phyloP scores from a whole-genome alignment of 805 yeast species.

The Kazachstania taianensis region DNA sequence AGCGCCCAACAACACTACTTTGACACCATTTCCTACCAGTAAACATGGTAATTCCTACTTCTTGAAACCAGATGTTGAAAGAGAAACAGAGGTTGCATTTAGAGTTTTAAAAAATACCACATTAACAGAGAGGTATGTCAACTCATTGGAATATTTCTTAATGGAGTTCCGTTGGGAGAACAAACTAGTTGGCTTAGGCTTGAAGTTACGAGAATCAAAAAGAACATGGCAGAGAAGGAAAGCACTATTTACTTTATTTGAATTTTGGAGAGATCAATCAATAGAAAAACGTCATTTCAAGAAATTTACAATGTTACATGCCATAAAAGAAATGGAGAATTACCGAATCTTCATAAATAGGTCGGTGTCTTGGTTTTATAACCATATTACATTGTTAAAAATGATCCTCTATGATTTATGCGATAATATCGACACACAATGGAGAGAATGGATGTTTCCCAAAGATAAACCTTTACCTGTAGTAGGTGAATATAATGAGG shows the following conservation, averaged over 20 bases:
- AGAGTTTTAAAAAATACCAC: constrained; percentile 20
- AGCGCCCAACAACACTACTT: background rate
- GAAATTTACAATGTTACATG: constrained; percentile 25
- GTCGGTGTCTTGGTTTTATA: constrained; percentile 31
- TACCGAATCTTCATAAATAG: constrained; percentile 28
- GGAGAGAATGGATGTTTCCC: constrained; percentile 32
- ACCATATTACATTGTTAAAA: constrained; percentile 28
- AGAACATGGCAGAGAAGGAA: constrained; percentile 31
- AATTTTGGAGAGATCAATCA: constrained; percentile 31
- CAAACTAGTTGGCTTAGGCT: constrained; percentile 24
- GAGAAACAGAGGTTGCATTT: constrained; percentile 23
- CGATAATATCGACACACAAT: constrained; percentile 25
- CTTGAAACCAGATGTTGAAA: constrained; percentile 21
- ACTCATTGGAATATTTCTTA: constrained; percentile 27
- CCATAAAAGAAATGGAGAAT: constrained; percentile 31
- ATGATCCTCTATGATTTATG: constrained; percentile 29
- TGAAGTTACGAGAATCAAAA: constrained; percentile 27
- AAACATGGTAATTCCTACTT: constrained; percentile 24
- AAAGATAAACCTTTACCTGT: constrained; percentile 19
- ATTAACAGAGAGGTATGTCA: constrained; percentile 28
- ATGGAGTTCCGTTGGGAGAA: constrained; percentile 32
- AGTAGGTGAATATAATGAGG: constrained; percentile 11
- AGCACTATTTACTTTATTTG: constrained; percentile 28
- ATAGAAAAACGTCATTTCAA: constrained; percentile 24
- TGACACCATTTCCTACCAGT: background rate